A percentile compares a stretch with the other conserved stretches of the same genome.
Evolutionary conservation across 768 basidiomycete genomes (phyloP).

Genomic region (Collybia mongolica): DNA sequence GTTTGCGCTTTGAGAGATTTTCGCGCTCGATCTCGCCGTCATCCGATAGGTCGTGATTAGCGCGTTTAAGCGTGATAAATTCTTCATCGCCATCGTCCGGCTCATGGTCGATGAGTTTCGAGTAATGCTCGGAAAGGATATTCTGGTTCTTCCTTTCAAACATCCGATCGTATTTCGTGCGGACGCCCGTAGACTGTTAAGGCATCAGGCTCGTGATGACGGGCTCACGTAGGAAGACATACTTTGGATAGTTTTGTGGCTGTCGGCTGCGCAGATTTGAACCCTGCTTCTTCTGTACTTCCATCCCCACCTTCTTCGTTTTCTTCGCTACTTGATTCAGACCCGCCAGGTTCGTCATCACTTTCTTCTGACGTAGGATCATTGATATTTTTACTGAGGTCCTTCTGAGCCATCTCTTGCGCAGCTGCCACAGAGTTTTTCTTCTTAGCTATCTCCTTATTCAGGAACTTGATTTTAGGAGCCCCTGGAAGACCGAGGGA

Average conservation of each 20-base stretch:
- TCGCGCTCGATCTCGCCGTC: conserved; percentile 28
- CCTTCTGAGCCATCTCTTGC: conserved; percentile 24
- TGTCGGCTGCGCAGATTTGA: neutral
- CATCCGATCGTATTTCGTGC: conserved; percentile 98
- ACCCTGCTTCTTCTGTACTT: conserved; percentile 8
- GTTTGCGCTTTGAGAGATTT: conserved; percentile 85
- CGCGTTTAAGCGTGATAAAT: conserved; percentile 93
- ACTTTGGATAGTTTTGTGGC: conserved; percentile 40
- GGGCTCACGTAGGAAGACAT: conserved; percentile 8
- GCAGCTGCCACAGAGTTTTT: conserved; percentile 53
- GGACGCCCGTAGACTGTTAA: conserved; percentile 40
- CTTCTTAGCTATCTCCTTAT: conserved; percentile 64
- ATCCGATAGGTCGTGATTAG: conserved; percentile 71
- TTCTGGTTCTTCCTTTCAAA: conserved; percentile 95
- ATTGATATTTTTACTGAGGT: conserved; percentile 13
- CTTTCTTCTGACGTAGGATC: conserved; percentile 12
- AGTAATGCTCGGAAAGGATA: conserved; percentile 88
- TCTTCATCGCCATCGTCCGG: conserved; percentile 58
- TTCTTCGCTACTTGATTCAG: neutral
- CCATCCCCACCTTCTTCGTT: neutral
- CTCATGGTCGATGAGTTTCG: conserved; percentile 77
- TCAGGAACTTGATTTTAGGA: conserved; percentile 91
- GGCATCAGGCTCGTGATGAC: neutral
- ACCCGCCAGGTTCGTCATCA: neutral
- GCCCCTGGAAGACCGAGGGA: conserved; percentile 91